phyloP scores from a whole-genome alignment of 1,284 basidiomycete genomes.

The Schizophyllum amplum region DNA sequence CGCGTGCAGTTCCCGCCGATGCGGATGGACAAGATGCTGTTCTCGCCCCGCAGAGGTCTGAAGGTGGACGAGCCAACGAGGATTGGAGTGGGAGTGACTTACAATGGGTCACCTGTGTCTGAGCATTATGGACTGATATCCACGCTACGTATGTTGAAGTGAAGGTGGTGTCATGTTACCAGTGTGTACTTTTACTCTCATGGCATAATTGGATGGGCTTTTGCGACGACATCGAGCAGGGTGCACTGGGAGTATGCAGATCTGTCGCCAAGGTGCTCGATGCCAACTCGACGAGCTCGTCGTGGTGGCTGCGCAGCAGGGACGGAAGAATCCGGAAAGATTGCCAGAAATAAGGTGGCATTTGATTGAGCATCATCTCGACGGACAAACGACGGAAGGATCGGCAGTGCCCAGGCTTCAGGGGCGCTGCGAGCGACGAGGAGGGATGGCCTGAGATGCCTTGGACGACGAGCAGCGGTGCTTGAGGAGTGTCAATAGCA shows the following conservation, averaged over 20 bases:
- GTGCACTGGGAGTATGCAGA: too few species aligned
- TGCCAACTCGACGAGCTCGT: too few species aligned
- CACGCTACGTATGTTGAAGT: slow-evolving; percentile 28
- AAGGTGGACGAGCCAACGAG: slow-evolving; percentile 41
- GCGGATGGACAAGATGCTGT: slow-evolving; percentile 61
- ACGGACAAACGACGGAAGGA: not conserved
- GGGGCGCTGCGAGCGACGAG: too few species aligned
- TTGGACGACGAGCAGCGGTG: not conserved
- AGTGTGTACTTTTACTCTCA: slow-evolving; percentile 8
- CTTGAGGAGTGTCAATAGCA: too few species aligned
- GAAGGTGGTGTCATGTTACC: slow-evolving; percentile 6
- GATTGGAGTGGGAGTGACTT: slow-evolving; percentile 47
- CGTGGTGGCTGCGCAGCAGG: too few species aligned
- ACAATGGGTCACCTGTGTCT: slow-evolving; percentile 15
- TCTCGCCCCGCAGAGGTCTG: slow-evolving; percentile 34
- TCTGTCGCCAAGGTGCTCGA: too few species aligned
- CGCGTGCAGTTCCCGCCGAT: slow-evolving; percentile 42
- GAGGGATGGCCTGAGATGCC: not conserved
- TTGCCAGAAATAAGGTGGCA: not conserved
- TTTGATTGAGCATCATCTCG: not conserved
- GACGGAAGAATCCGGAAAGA: not conserved
- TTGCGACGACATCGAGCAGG: too few species aligned
- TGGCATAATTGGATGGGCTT: slow-evolving; percentile 4
- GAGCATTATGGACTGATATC: slow-evolving; percentile 55
- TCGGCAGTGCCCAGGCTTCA: not conserved